Conservation (phyloP, 805 yeast species). For the Metschnikowia sp. region DNA sequence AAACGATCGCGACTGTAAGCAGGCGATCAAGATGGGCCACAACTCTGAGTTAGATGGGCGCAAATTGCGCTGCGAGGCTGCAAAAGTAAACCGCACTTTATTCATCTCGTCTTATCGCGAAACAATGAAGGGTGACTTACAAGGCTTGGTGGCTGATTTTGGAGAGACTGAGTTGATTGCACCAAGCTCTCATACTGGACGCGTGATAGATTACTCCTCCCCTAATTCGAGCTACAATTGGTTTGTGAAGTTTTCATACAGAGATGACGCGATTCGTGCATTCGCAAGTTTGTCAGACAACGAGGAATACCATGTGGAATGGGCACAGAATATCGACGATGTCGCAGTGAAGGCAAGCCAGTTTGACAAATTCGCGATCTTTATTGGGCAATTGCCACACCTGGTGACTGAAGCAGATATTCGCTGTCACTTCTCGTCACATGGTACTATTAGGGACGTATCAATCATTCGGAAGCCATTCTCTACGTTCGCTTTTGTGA, state of each 20-base stretch:
- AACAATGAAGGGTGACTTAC: slow-evolving; percentile 32
- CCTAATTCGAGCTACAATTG: slow-evolving; percentile 40
- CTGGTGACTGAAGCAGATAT: slow-evolving; percentile 55
- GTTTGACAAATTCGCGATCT: slow-evolving; percentile 69
- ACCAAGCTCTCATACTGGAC: slow-evolving; percentile 35
- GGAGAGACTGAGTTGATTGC: slow-evolving; percentile 77
- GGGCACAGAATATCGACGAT: slow-evolving; percentile 79
- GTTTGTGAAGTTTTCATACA: slow-evolving; percentile 74
- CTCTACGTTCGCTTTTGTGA: slow-evolving; percentile 69
- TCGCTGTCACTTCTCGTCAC: slow-evolving; percentile 55
- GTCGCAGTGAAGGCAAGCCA: slow-evolving; percentile 19
- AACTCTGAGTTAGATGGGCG: slow-evolving; percentile 69
- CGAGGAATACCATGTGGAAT: slow-evolving; percentile 59
- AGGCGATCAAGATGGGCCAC: slow-evolving; percentile 68
- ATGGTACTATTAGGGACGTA: slow-evolving; percentile 62
- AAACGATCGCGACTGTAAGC: slow-evolving; percentile 63
- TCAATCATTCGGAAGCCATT: slow-evolving; percentile 50
- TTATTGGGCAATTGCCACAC: slow-evolving; percentile 68
- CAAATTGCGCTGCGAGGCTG: slow-evolving; percentile 81
- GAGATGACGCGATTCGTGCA: slow-evolving; percentile 87
- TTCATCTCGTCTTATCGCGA: slow-evolving; percentile 43
- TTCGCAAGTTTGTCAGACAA: slow-evolving; percentile 64
- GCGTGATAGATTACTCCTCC: slow-evolving; percentile 11
- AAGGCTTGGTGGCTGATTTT: slow-evolving; percentile 42
- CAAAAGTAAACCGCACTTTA: slow-evolving; percentile 85